Conservation (phyloP, 2,329 filamentous ascomycete genomes). For the Pseudophaeomoniella oleicola region DNA sequence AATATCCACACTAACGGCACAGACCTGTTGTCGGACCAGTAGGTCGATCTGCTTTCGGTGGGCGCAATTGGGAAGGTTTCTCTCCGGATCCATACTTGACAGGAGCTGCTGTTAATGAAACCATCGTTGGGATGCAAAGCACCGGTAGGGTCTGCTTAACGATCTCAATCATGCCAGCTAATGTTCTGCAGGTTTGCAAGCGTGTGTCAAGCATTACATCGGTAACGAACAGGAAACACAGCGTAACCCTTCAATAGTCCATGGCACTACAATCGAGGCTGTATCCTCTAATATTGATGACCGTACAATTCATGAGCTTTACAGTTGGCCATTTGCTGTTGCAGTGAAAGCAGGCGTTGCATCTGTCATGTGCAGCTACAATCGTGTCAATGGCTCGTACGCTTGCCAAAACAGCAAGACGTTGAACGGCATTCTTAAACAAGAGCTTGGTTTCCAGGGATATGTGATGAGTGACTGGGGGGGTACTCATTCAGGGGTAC, state of each 20-base stretch:
- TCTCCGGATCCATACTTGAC: slow-evolving; percentile 33
- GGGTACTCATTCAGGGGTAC: slow-evolving; percentile 28
- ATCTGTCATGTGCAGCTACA: slow-evolving; percentile 33
- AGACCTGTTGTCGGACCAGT: slow-evolving; percentile 24
- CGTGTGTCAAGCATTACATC: slow-evolving; percentile 31
- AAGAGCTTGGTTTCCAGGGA: slow-evolving; percentile 36
- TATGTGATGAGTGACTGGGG: slow-evolving; percentile 31
- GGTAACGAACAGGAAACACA: slow-evolving; percentile 54
- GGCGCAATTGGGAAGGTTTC: slow-evolving; percentile 36
- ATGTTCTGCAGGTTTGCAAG: slow-evolving; percentile 19
- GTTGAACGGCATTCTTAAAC: slow-evolving; percentile 33
- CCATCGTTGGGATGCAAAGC: slow-evolving; percentile 30
- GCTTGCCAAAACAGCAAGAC: slow-evolving; percentile 32
- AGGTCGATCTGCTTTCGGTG: slow-evolving; percentile 20
- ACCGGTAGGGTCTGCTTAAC: slow-evolving; percentile 16
- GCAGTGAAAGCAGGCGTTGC: slow-evolving; percentile 51
- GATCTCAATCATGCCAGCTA: neutral
- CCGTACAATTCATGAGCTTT: slow-evolving; percentile 60
- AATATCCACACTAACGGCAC: neutral
- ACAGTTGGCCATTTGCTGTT: slow-evolving; percentile 66
- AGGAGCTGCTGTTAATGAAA: slow-evolving; percentile 26
- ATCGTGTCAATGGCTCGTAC: slow-evolving; percentile 32
- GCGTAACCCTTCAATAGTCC: slow-evolving; percentile 20
- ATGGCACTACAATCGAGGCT: slow-evolving; percentile 29
- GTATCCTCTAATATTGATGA: slow-evolving; percentile 50